Conservation (phyloP, 768 basidiomycete species). For the Candolleomyces eurysporus region DNA sequence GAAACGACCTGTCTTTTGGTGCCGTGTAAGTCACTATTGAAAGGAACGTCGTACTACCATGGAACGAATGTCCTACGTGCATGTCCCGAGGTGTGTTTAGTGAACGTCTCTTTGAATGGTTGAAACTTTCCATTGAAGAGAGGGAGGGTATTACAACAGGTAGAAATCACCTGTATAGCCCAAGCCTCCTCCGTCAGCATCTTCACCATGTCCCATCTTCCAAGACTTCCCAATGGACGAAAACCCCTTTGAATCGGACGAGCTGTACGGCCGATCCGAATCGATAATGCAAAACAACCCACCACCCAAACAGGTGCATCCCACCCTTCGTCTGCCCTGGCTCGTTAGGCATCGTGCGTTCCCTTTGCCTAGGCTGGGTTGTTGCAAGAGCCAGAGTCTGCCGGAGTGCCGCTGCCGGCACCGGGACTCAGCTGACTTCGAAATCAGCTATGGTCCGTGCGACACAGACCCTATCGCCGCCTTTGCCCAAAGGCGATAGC, state of each 20-base stretch:
- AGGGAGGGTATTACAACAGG: slow-evolving; percentile 21
- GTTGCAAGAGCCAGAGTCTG: no score
- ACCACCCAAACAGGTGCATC: slow-evolving; percentile 58
- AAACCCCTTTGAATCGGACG: slow-evolving; percentile 56
- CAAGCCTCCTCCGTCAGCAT: slow-evolving; percentile 69
- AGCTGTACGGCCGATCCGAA: slow-evolving; percentile 71
- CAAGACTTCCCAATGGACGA: slow-evolving; percentile 65
- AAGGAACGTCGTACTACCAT: slow-evolving; percentile 70
- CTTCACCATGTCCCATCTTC: slow-evolving; percentile 44
- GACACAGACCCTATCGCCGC: no score
- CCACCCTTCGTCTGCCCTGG: slow-evolving; percentile 64
- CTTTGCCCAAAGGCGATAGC: no score
- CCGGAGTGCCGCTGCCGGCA: no score
- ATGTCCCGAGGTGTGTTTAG: slow-evolving; percentile 50
- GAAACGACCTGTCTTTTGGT: background rate
- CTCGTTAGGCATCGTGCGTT: slow-evolving; percentile 24
- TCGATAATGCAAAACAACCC: slow-evolving; percentile 70
- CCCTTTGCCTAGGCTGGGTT: no score
- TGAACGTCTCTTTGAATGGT: no score
- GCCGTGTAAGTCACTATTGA: background rate
- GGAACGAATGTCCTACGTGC: slow-evolving; percentile 60
- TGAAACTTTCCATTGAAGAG: background rate
- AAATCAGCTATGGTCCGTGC: no score
- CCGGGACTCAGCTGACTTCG: no score
- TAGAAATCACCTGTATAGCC: slow-evolving; percentile 58